Base-by-base conservation (phyloP, 169 alveolate species). In the Eimeria zaria region DNA sequence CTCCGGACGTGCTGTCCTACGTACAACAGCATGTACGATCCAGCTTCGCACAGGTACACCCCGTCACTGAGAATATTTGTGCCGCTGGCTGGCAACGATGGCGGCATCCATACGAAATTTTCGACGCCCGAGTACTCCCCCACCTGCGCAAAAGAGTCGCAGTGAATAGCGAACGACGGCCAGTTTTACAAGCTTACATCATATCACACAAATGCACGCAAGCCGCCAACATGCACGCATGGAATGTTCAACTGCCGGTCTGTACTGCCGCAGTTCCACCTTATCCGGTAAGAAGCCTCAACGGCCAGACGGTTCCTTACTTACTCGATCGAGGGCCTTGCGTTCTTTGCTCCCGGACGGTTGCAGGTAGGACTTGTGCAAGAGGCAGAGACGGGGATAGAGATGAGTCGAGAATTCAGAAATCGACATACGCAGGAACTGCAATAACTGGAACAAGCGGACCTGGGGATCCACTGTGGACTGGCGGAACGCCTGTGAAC, bases 21-120 rank as follows among this genome's bases (percentile, higher is more conserved):
- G 97, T 97, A 98, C 73, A 98, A 97, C 89, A 97, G 90, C 62
- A 98, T 95, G 81, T 96, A 97, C 53, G 97, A 91, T 20, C 98
- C 98, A 44, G 97, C 97, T 96, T 98, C 99, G 76, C 98, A 87
- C 69, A 98, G 95, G 93, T 97, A 98, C 44, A 98, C 97, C 39
- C 98, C 99, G 89, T 97, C 98, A 36, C 98, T 97, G 90, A 96
- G 97, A 16, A 98, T 95, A 60, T 97, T 78, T 41, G 96, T 97
- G 36, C 97, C 97, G 36, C 98, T 90, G 33, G 98, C 95, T 6
- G 99, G 98, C 87, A 97, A 64, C 33, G 97, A 73, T 44, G 33
- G 73, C 30, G 97, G 97, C 83, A 95, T 64, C 69, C 84, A 95
- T 20, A 95, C 97, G 83, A 74, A 74, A 64, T 83, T 88, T 20